phyloP scores from a whole-genome alignment of 1,139 yeast genomes.

The Wickerhamomyces sp. region DNA sequence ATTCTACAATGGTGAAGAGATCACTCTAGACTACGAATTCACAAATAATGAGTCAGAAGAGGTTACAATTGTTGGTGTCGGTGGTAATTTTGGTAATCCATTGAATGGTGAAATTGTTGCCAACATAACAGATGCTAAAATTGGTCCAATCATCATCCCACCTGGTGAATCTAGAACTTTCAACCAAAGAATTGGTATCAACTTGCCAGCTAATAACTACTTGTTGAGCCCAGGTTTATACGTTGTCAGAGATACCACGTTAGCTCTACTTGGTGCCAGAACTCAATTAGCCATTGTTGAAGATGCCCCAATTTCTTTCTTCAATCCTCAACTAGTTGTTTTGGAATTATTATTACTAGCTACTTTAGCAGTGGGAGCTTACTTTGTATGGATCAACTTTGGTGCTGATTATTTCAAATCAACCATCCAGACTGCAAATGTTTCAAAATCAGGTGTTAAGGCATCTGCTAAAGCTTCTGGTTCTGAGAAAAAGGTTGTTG shows the following conservation, averaged over 20 bases:
- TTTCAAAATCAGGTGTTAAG: conserved; percentile 18
- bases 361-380: conserved; percentile 48
- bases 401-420: conserved; percentile 38
- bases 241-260: conserved; percentile 46
- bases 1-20: conserved; percentile 43
- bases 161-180: conserved; percentile 47
- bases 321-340: conserved; percentile 68
- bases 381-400: conserved; percentile 41
- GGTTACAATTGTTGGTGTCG: conserved; percentile 62
- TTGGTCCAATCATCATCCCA: conserved; percentile 57
- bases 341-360: conserved; percentile 52
- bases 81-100: conserved; percentile 65
- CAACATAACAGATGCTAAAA: conserved; percentile 59
- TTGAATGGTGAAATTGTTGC: conserved; percentile 46
- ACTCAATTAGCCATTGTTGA: conserved; percentile 53
- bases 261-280: conserved; percentile 55
- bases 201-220: conserved; percentile 55
- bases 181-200: conserved; percentile 51
- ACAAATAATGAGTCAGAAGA: conserved; percentile 53
- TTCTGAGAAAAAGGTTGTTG: conserved; percentile 35
- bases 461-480: conserved; percentile 28
- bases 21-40: conserved; percentile 51
- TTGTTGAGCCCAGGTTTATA: conserved; percentile 57
- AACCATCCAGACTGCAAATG: conserved; percentile 32
- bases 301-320: conserved; percentile 66